Base-by-base conservation (phyloP, 2,329 filamentous ascomycete species). In the Plectosphaerella sp. region DNA sequence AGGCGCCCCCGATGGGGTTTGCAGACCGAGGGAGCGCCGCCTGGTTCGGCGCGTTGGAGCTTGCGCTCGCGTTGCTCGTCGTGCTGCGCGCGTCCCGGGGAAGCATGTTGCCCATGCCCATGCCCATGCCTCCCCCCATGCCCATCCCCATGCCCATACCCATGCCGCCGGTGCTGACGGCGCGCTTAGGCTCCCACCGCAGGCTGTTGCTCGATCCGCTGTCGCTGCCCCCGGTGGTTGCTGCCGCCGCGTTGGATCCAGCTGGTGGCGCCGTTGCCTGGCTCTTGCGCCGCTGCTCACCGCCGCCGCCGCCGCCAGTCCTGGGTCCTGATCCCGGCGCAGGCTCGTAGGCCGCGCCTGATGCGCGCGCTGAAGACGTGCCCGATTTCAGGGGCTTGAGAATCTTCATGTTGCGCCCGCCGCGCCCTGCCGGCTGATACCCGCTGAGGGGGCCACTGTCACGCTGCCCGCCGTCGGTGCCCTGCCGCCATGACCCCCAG, bases 1-100 rank as follows among this genome's bases (percentile, higher is more conserved):
- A 94, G 14, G 89, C 93, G n/a, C 89, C 89, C 9, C 93, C 93
- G 16, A 96, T 82, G 0, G 94, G 93, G 64, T 97, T 97, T 33
- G 83, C 77, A 7, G 83, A 78, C 52, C 84, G 80, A 15, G 82
- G 73, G n/a, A 74, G 62, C 42, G 47, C 39, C 11, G 46, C 33
- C 47, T 25, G 36, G 16, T 72, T 66, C 33, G 63, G 63, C 37
- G 67, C 62, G 50, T 68, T 72, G 51, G 72, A 70, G 39, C 61
- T 58, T 46, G 72, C 68, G 52, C 48, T 45, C 39, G 48, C 22
- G n/a, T 28, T 49, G 37, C 37, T 49, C 37, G 48, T 49, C 37
- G 24, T 49, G 48, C 48, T 49, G 39, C 61, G 58, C 47, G 58
- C 57, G 22, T 56, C 42, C 28, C 39, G 35, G 45, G 47, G 41